Evolutionary conservation across 139 green algal genomes (phyloP).

Genomic region (Auxenochlorella protothecoides): DNA sequence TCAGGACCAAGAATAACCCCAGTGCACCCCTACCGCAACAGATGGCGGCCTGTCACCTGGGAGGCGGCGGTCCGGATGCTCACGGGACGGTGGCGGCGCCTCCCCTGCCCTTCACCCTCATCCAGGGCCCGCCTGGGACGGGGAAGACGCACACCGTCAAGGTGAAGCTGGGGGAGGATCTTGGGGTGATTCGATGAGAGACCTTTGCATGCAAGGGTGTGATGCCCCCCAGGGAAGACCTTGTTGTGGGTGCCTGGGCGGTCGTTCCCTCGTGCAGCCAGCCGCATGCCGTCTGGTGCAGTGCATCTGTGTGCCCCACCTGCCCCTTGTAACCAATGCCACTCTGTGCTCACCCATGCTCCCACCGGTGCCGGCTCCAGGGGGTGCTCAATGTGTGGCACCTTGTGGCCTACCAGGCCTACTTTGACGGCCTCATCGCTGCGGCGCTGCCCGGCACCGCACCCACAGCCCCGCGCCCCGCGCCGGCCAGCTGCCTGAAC

Average conservation of each 20-base stretch:
- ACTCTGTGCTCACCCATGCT: too few relatives aligned
- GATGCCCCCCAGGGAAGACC: too few relatives aligned
- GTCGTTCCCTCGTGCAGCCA: too few relatives aligned
- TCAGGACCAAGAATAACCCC: too few relatives aligned
- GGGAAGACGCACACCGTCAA: slow-evolving; percentile 90
- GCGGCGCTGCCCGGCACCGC: slow-evolving; percentile 1
- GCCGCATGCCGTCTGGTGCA: too few relatives aligned
- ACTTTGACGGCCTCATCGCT: slow-evolving; percentile 36
- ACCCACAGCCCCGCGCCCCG: neutral
- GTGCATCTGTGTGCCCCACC: too few relatives aligned
- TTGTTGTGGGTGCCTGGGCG: too few relatives aligned
- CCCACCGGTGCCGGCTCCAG: slow-evolving; percentile 17
- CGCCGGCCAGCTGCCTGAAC: slow-evolving; percentile 1
- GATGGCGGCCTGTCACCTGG: slow-evolving; percentile 35
- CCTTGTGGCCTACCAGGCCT: slow-evolving; percentile 67
- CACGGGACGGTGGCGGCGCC: neutral
- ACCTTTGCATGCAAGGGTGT: too few relatives aligned
- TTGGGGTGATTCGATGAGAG: too few relatives aligned
- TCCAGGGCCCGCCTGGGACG: slow-evolving; percentile 84
- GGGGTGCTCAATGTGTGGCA: slow-evolving; percentile 90
- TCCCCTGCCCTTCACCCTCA: slow-evolving; percentile 51
- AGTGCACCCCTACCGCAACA: neutral
- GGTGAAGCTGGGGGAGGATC: neutral
- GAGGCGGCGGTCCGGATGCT: neutral
- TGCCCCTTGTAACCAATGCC: too few relatives aligned